Base-by-base conservation (phyloP, 129 eudicot species). In the Lactuca saligna region DNA sequence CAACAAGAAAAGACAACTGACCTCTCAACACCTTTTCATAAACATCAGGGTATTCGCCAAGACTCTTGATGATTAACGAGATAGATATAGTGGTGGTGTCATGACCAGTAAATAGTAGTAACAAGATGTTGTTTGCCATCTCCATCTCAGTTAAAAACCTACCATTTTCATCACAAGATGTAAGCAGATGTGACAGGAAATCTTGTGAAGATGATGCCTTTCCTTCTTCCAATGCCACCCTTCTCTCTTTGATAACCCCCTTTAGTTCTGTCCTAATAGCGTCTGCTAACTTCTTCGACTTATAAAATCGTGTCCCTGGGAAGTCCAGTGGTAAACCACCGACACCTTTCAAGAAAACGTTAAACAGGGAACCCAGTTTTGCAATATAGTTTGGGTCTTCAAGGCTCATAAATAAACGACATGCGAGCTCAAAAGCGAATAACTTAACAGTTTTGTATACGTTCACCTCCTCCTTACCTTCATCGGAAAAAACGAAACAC, bases 341-440 rank as follows among this genome's bases (percentile, higher is more conserved):
- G 5, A 84, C 25, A 20, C 95, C 95, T 68, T 79, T 79, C 57
- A 87, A 68, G 72, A 87, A 74, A 31, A 74, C 20, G 8, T 79
- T 69, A 70, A 87, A 87, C 29, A 73, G 76, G n/a, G 75, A 16
- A 13, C 70, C 75, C 4, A 87, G 86, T 80, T 75, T 75, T 10
- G 69, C 48, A 0, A 87, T 50, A 10, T 76, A 71, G 17, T 59
- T 48, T 17, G 72, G 71, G 1, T 80, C 90, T 58, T 84, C 82
- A 0, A 84, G 71, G 71, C 88, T 82, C 80, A 79, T 41, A 8
- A 87, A 87, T 17, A 87, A 67, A 8, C 82, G 83, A 10, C 94
- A 87, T 1, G 94, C 94, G 6, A 87, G 80, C 63, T 87, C 85
- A 59, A 84, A 83, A 15, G 89, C 74, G 68, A 78, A 79, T 54